Base-by-base conservation (phyloP, 106 monocot genomes). In the Dendrobium huoshanense region DNA sequence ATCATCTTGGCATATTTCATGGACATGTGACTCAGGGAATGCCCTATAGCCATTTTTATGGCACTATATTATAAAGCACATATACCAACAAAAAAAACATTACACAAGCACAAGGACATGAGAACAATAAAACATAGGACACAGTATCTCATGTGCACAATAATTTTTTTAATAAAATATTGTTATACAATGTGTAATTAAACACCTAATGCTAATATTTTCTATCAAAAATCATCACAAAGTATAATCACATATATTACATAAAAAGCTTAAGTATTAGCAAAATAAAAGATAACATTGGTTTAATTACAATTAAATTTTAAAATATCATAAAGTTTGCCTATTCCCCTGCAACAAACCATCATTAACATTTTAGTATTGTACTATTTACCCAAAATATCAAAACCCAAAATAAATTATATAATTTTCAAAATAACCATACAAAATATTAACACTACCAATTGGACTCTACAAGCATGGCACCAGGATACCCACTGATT, bases 1-100 rank as follows among this genome's bases (percentile, higher is more conserved):
- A 75, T 43, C 76, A 76, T 49, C 76, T 76, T 27, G 49, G 49
- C 76, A 76, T 45, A 20, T 76, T 41, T 41, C 13, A 42, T 43
- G 74, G 20, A n/a, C 5, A 44, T n/a, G 19, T 42, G 16, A 43
- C 17, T 19, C 8, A 31, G 33, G 37, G 13, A 70, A 70, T 16
- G 1, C 33, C 70, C 37, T 4, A 31, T 70, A 16, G 13, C 2
- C 15, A 31, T 61, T 61, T 20, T 22, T 61, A 51, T 51, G 51
- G 51, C 54, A 54, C 16, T 9, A 54, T 65, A 65, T 37, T 67
- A 22, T 67, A 37, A 11, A 37, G 70, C 70, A 33, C 10, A 13
- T 51, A 51, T 13, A 51, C 11, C 37, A 9, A 70, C 13, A 24
- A 4, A 61, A n/a, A n/a, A 61, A 20, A 51, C 51, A 51, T 15